Evolutionary conservation across 352 stramenopile genomes (phyloP), one percentile per base, ranked within the genome.

Genomic region (Pythium pyrilobum): DNA sequence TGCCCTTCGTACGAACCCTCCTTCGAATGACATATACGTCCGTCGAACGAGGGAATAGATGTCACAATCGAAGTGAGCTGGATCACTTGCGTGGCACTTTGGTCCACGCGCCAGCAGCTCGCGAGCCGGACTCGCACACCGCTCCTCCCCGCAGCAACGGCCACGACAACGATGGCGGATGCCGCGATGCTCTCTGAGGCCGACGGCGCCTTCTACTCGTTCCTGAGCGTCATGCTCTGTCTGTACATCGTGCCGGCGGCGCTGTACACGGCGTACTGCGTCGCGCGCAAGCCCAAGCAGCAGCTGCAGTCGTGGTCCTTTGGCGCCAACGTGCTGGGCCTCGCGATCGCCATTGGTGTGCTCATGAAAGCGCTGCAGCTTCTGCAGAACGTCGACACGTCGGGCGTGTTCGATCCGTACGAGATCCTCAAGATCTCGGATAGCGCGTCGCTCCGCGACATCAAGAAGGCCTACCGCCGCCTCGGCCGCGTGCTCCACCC

Each of bases 181-280:
- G 55, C 64, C 10, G 46, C 52, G 62, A 31, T 71, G 44, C 44
- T 84, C 42, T 81, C 77, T 47, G 81, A 92, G 67, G 69, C 77
- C 16, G 79, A 92, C 65, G 77, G 66, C 37, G 81, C 81, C 42
- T 87, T 92, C 64, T 90, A 90, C 74, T 83, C 81, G 46, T 94
- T 94, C 61, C 62, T 56, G 21, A 72, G 79, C 56, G 84, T 94
- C 37, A 91, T 94, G 73, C 72, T 92, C 27, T 75, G 64, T 38
- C 74, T 92, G 32, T 94, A 91, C 61, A 69, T 89, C 20, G 69
- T 89, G 16, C 84, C 84, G 0, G 68, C 77, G 21, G 54, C 43
- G 25, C 43, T 89, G 32, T 82, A 85, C 50, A 78, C 74, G 40
- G 52, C 74, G 18, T 85, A 73, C 55, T 67, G 77, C 33, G 49